Percentiles rank a stretch among this genome's conserved stretches.
These are phyloP conservation scores for Nidularia pulvinata DNA, from an alignment of 768 basidiomycete genomes.

Conservation along the genomic window DNA sequence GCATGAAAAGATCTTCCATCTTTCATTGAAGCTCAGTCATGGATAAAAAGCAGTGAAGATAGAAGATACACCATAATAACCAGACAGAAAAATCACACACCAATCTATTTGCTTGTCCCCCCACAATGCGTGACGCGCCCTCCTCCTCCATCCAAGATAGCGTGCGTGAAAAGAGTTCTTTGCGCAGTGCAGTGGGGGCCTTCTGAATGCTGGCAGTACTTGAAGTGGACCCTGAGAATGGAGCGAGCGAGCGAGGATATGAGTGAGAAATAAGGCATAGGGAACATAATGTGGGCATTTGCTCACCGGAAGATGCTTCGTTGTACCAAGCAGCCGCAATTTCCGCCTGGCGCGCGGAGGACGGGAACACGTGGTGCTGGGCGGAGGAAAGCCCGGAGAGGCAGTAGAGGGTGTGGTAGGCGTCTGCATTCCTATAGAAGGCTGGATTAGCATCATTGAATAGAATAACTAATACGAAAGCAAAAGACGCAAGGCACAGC, in stretches of 20 bases:
- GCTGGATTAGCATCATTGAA: too few species aligned
- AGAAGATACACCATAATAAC: background rate
- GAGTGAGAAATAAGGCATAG: too few species aligned
- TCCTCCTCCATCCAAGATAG: constrained; percentile 31
- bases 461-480: background rate
- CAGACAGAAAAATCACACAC: constrained; percentile 9
- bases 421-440: constrained; percentile 69
- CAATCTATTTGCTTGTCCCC: constrained; percentile 21
- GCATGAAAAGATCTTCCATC: background rate
- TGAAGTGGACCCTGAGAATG: too few species aligned
- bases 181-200: constrained; percentile 7
- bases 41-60: background rate
- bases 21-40: background rate
- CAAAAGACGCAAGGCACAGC: background rate
- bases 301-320: background rate
- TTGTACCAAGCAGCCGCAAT: constrained; percentile 12
- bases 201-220: too few species aligned
- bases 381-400: constrained; percentile 88
- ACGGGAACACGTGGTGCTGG: constrained; percentile 73
- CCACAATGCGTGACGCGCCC: constrained; percentile 20
- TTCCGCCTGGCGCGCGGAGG: constrained; percentile 19
- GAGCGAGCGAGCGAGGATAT: too few species aligned
- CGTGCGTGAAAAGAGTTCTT: constrained; percentile 14
- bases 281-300: too few species aligned
- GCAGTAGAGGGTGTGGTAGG: constrained; percentile 95